Evolutionary conservation across 1,139 yeast species (phyloP).

Genomic region (Kodamaea suecica): DNA sequence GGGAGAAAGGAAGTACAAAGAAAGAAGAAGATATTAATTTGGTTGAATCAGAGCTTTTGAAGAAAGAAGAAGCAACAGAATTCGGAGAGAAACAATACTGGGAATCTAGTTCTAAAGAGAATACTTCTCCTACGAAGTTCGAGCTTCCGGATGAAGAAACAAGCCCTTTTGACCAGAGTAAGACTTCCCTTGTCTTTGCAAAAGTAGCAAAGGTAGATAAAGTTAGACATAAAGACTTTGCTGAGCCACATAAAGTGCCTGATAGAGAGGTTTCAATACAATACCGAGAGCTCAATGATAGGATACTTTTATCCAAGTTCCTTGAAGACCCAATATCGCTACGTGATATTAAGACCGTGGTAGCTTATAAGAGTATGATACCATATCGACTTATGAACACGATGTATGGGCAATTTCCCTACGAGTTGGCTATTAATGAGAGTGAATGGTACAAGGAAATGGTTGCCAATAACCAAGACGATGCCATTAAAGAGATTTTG

Average conservation of each 20-base stretch:
- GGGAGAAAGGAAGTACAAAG: neutral
- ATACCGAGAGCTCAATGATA: slow-evolving; percentile 10
- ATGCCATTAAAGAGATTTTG: slow-evolving; percentile 12
- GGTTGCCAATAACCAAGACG: slow-evolving; percentile 10
- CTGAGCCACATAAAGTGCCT: slow-evolving; percentile 8
- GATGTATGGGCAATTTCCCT: slow-evolving; percentile 1
- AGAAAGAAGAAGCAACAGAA: slow-evolving; percentile 1
- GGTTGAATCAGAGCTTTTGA: neutral
- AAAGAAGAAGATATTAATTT: neutral
- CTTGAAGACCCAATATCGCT: slow-evolving; percentile 11
- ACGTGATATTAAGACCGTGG: slow-evolving; percentile 13
- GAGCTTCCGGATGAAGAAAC: no score
- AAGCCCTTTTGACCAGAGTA: no score
- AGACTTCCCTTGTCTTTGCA: slow-evolving; percentile 4
- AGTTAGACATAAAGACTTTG: slow-evolving; percentile 2
- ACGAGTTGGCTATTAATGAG: slow-evolving; percentile 10
- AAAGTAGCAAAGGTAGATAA: slow-evolving; percentile 3
- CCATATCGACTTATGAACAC: slow-evolving; percentile 12
- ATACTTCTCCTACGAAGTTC: neutral
- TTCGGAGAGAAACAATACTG: slow-evolving; percentile 9
- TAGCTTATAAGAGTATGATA: slow-evolving; percentile 13
- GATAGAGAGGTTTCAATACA: slow-evolving; percentile 10
- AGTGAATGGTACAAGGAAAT: slow-evolving; percentile 6
- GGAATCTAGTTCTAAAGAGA: slow-evolving; percentile 4
- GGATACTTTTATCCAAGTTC: slow-evolving; percentile 10